Evolutionary conservation across 768 basidiomycete genomes (phyloP).

Genomic region (Russula griseocarnosa): DNA sequence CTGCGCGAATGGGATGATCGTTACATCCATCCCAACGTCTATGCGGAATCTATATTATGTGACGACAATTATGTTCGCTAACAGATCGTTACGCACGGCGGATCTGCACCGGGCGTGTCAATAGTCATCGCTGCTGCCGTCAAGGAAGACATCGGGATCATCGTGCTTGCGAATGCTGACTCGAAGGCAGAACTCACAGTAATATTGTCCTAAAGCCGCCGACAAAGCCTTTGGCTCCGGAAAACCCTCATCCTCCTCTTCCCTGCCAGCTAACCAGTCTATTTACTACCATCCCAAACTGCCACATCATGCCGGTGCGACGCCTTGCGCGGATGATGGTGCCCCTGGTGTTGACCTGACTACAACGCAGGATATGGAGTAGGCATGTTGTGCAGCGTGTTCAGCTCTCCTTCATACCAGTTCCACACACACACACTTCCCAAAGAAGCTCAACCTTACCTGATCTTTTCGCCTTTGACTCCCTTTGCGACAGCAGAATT

Average conservation of each 20-base stretch:
- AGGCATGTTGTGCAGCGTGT: conserved; percentile 4
- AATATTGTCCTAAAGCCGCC: neutral
- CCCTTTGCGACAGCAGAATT: neutral
- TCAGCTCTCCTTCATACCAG: conserved; percentile 1
- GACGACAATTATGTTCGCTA: neutral
- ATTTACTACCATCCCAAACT: neutral
- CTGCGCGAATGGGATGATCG: too few species aligned
- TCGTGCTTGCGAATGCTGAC: conserved; percentile 31
- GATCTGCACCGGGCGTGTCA: conserved; percentile 37
- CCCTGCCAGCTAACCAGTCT: too few species aligned
- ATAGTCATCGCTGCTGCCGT: conserved; percentile 38
- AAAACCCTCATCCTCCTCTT: too few species aligned
- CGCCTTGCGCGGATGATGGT: neutral
- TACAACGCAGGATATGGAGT: conserved; percentile 10
- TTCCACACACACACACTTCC: too few species aligned
- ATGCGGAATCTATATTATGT: too few species aligned
- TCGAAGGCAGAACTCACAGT: neutral
- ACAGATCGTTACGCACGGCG: conserved; percentile 38
- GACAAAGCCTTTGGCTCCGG: neutral
- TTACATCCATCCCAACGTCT: too few species aligned
- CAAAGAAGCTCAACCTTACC: too few species aligned
- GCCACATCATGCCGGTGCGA: neutral
- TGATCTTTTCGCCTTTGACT: too few species aligned
- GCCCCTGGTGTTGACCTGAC: neutral
- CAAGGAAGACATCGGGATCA: conserved; percentile 37